A percentile compares a stretch with the other conserved stretches of the same genome.
These are phyloP conservation scores for Trametes pubescens DNA, from an alignment of 1,284 basidiomycete species.

Conservation along the genomic window DNA sequence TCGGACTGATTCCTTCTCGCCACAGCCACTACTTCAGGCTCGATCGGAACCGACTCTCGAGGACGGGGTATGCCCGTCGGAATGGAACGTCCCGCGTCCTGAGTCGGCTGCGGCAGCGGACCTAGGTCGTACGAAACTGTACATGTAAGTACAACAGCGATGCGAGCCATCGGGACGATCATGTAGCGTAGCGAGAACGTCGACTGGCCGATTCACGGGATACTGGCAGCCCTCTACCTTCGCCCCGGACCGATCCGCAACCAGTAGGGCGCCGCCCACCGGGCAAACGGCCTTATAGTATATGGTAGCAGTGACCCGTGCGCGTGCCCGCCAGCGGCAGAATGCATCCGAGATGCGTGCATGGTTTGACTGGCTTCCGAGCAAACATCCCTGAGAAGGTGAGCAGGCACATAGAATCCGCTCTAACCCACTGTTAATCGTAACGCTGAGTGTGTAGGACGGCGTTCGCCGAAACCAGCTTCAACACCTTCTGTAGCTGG, in stretches of 20 bases:
- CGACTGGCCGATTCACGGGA: neutral
- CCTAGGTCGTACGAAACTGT: conserved; percentile 5
- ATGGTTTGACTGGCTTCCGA: no score
- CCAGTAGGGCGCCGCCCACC: neutral
- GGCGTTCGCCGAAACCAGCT: no score
- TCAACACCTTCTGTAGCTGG: no score
- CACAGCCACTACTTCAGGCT: neutral
- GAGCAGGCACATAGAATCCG: no score
- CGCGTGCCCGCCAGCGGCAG: no score
- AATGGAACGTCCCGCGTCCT: neutral
- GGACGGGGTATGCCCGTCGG: neutral
- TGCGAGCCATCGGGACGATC: neutral
- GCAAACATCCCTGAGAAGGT: no score
- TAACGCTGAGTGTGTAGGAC: no score
- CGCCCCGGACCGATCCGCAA: neutral
- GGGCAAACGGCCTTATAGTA: neutral
- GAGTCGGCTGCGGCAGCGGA: neutral
- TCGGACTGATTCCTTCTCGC: no score
- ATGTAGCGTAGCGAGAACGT: neutral
- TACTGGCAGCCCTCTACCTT: neutral
- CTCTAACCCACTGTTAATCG: no score
- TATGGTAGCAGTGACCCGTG: no score
- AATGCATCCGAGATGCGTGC: no score
- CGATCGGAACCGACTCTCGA: neutral
- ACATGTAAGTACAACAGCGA: neutral